These are phyloP conservation scores for Trypanosoma caninum DNA, from an alignment of 208 protist genomes.

Conservation along the genomic window DNA sequence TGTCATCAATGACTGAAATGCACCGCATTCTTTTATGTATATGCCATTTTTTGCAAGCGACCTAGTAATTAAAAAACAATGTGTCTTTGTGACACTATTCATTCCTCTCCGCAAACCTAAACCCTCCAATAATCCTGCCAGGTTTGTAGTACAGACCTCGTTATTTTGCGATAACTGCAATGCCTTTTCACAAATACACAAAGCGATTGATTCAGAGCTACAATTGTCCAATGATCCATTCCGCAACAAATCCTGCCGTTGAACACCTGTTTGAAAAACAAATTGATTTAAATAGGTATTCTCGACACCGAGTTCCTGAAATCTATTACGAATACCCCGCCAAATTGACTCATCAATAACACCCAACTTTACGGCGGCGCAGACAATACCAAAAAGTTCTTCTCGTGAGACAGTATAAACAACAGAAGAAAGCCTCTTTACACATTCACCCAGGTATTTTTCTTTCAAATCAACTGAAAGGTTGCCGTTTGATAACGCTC, in stretches of 20 bases:
- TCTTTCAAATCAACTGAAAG: constrained; percentile 5
- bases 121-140: constrained; percentile 5
- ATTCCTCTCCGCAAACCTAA: constrained; percentile 10
- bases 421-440: constrained; percentile 13
- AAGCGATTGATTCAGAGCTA: constrained; percentile 4
- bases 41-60: constrained; percentile 1
- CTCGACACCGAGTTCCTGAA: constrained; percentile 18
- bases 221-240: background rate
- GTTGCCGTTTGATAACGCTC: constrained; percentile 20
- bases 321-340: constrained; percentile 5
- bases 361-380: constrained; percentile 8
- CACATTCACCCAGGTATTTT: constrained; percentile 18
- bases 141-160: background rate
- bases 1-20: background rate
- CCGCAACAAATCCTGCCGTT: background rate
- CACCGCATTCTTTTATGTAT: background rate
- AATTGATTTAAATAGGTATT: background rate
- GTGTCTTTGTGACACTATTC: constrained; percentile 5
- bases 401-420: constrained; percentile 1
- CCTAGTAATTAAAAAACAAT: constrained; percentile 20
- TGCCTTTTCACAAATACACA: constrained; percentile 19
- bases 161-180: background rate
- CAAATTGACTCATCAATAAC: constrained; percentile 10
- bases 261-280: background rate
- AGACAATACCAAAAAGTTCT: constrained; percentile 16